Conservation (phyloP, 345 rosid genomes). For the Isatis tinctoria region DNA sequence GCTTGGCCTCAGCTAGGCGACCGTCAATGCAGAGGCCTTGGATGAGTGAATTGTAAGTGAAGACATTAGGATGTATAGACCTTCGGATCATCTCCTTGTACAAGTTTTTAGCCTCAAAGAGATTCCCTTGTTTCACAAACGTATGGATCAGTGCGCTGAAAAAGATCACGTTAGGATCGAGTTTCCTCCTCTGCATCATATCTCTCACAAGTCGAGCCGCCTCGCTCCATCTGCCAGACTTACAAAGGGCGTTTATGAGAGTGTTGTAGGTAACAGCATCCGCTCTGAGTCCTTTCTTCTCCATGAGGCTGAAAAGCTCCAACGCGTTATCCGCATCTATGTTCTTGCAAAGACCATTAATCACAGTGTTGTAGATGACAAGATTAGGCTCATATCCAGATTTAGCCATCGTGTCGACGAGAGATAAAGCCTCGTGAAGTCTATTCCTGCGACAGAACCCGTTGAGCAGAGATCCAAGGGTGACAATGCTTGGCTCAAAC, state of each 20-base stretch:
- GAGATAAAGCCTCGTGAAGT: slow-evolving; percentile 10
- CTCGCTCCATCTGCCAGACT: slow-evolving; percentile 19
- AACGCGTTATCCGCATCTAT: neutral
- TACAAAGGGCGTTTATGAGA: neutral
- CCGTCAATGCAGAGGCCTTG: slow-evolving; percentile 15
- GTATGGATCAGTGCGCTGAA: slow-evolving; percentile 17
- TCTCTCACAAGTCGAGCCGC: slow-evolving; percentile 4
- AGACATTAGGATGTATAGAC: slow-evolving; percentile 6
- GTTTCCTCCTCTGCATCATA: slow-evolving; percentile 2
- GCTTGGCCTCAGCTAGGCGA: neutral
- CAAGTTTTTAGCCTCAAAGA: slow-evolving; percentile 5
- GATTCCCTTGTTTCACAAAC: neutral
- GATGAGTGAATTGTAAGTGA: slow-evolving; percentile 21
- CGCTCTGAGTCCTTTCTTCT: neutral
- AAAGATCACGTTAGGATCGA: neutral
- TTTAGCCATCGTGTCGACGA: neutral
- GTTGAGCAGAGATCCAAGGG: slow-evolving; percentile 14
- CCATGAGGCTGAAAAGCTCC: slow-evolving; percentile 1
- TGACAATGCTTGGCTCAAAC: slow-evolving; percentile 12
- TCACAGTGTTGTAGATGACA: slow-evolving; percentile 20
- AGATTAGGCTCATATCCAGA: slow-evolving; percentile 12
- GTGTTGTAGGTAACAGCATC: slow-evolving; percentile 24
- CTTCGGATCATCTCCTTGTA: slow-evolving; percentile 21
- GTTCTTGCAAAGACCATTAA: slow-evolving; percentile 20
- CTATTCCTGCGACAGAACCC: slow-evolving; percentile 2